Base-by-base conservation (phyloP, 2,329 filamentous ascomycete species). In the Aureobasidium melanogenum region DNA sequence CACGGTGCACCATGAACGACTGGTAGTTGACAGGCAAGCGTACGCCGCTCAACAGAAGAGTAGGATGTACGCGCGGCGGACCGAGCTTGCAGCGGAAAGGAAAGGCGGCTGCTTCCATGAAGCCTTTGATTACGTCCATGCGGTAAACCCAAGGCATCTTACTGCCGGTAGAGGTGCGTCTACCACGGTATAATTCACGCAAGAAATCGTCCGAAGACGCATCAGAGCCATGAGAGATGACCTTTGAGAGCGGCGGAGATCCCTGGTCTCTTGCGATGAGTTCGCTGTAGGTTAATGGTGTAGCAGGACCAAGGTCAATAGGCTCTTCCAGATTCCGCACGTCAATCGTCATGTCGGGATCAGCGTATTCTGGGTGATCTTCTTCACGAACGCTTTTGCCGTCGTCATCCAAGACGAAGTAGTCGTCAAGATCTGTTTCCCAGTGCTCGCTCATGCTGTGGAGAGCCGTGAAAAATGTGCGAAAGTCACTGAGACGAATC, bases 401-500 rank as follows among this genome's bases (percentile, higher is more conserved):
- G n/a, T 59, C 56, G 9, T 59, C 56, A 32, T 59, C 56, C 43
- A 59, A 12, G 22, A 61, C 41, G 44, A 77, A 77, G 68, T 84
- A 84, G 32, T 84, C 71, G 65, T 87, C 84, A 51, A 80, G 68
- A 62, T 79, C 83, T 41, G 75, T 76, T 67, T 87, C 84, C 84
- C 84, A 87, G 67, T 84, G 86, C 64, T 83, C 81, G 17, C 81
- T 76, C 77, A 86, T 77, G 38, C 77, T 79, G 65, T 85, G 81
- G 57, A 87, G 73, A 2, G 77, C 79, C 56, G 79, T 76, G 79
- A 81, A 87, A 70, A 87, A 86, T 61, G 82, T 84, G 57, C 84
- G 76, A 62, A 82, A 78, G 65, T 84, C 80, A 0, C 80, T 78
- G 47, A 86, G 67, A 17, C 80, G 76, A 5, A 82, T 74, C 19